Percentiles rank a stretch among this genome's conserved stretches.
phyloP scores from a whole-genome alignment of 768 basidiomycete genomes.

The Naganishia onofrii region DNA sequence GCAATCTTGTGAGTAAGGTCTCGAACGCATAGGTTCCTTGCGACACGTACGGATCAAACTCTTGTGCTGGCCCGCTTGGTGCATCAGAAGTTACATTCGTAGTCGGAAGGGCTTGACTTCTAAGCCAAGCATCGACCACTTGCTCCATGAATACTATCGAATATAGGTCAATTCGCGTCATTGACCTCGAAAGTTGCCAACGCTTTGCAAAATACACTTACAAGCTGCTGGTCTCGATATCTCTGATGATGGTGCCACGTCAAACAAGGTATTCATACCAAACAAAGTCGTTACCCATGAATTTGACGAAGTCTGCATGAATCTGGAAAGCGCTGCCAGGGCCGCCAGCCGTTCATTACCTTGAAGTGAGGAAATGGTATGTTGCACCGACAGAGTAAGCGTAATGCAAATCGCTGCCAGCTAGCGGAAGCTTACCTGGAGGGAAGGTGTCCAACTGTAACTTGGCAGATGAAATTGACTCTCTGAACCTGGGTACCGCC shows the following conservation, averaged over 20 bases:
- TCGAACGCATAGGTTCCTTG: neutral
- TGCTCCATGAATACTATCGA: slow-evolving; percentile 14
- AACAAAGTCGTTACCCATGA: slow-evolving; percentile 10
- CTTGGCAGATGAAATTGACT: neutral
- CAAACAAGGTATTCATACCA: slow-evolving; percentile 16
- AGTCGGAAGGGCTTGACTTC: neutral
- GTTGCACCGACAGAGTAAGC: neutral
- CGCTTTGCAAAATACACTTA: neutral
- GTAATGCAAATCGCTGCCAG: neutral
- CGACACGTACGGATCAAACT: slow-evolving; percentile 5
- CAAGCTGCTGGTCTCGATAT: neutral
- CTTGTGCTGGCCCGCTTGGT: neutral
- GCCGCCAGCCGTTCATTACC: slow-evolving; percentile 4
- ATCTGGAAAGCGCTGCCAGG: neutral
- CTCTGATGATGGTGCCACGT: slow-evolving; percentile 11
- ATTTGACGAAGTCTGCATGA: slow-evolving; percentile 13
- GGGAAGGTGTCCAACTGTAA: neutral
- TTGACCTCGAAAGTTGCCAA: neutral
- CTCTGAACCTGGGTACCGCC: slow-evolving; percentile 8
- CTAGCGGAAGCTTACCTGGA: neutral
- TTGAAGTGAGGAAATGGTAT: neutral
- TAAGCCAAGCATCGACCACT: slow-evolving; percentile 8
- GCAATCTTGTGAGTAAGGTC: neutral
- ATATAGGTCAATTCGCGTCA: neutral
- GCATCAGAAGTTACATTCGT: too few species aligned